Evolutionary conservation across 305 asterid species (phyloP).

Genomic region (Salvia sclarea): DNA sequence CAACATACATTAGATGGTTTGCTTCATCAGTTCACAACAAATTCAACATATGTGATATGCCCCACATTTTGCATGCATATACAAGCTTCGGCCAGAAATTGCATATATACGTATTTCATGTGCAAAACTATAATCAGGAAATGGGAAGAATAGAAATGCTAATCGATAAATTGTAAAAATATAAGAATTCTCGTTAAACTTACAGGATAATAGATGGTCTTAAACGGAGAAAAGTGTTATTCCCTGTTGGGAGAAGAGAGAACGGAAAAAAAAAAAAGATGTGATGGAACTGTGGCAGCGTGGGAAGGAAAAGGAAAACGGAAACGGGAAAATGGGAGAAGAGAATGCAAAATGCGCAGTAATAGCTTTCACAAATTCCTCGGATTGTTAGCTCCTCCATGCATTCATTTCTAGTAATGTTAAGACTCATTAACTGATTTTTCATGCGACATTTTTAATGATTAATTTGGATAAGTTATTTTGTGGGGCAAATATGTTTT

Average conservation of each 20-base stretch:
- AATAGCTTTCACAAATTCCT: constrained; percentile 43
- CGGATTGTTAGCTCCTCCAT: constrained; percentile 40
- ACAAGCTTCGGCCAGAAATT: not conserved
- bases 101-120: not conserved
- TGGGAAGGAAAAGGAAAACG: constrained; percentile 20
- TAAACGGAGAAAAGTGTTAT: constrained; percentile 37
- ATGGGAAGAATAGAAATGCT: not conserved
- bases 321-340: constrained; percentile 21
- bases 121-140: not conserved
- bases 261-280: not conserved
- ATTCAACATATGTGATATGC: constrained; percentile 3
- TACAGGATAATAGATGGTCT: constrained; percentile 37
- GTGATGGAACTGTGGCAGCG: constrained; percentile 33
- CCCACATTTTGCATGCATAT: constrained; percentile 24
- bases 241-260: constrained; percentile 32
- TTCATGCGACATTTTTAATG: not conserved
- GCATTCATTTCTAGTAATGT: constrained; percentile 10
- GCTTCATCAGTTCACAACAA: not conserved
- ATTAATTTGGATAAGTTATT: not conserved
- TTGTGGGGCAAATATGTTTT: not conserved
- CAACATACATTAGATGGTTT: constrained; percentile 5
- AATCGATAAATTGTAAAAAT: not conserved
- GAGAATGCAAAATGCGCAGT: constrained; percentile 25
- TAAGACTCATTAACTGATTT: not conserved
- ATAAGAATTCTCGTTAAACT: constrained; percentile 1